phyloP scores from a whole-genome alignment of 2,329 filamentous ascomycete genomes.

The Teratosphaeria destructans region DNA sequence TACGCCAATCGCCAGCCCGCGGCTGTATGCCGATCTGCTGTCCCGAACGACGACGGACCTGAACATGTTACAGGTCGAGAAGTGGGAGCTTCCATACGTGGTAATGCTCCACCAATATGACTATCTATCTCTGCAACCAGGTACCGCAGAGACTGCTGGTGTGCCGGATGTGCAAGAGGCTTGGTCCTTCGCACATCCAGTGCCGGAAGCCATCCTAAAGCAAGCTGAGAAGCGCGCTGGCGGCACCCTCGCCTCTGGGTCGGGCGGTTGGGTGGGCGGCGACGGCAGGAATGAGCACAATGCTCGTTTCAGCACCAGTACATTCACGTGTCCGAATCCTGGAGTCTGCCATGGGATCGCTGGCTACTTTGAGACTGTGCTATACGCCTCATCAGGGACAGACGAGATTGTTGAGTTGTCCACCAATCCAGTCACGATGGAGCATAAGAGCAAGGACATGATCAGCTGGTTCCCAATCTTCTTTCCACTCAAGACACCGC shows the following conservation, averaged over 20 bases:
- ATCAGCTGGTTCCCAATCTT: conserved; percentile 99
- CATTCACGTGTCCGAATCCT: conserved; percentile 66
- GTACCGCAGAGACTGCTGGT: background rate
- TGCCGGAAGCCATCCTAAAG: conserved; percentile 49
- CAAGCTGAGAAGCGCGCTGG: conserved; percentile 47
- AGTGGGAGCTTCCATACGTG: conserved; percentile 87
- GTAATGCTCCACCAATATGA: conserved; percentile 86
- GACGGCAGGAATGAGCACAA: conserved; percentile 89
- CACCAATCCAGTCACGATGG: conserved; percentile 85
- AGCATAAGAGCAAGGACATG: conserved; percentile 91
- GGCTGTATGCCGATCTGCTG: conserved; percentile 70
- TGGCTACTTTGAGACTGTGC: conserved; percentile 93
- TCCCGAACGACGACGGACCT: conserved; percentile 41
- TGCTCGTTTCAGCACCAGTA: conserved; percentile 63
- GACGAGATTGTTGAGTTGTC: conserved; percentile 62
- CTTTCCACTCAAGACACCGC: conserved; percentile 85
- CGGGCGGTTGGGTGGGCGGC: conserved; percentile 55
- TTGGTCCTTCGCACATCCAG: conserved; percentile 72
- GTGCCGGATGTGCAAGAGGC: conserved; percentile 54
- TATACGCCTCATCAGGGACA: conserved; percentile 49
- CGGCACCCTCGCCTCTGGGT: conserved; percentile 55
- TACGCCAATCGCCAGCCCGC: conserved; percentile 82
- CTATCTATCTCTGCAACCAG: conserved; percentile 50
- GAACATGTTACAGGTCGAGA: conserved; percentile 47
- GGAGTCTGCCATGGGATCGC: conserved; percentile 84